Evolutionary conservation across 2,329 filamentous ascomycete genomes (phyloP), one percentile per base, ranked within the genome.

Genomic region (Myriosclerotinia scirpicola): DNA sequence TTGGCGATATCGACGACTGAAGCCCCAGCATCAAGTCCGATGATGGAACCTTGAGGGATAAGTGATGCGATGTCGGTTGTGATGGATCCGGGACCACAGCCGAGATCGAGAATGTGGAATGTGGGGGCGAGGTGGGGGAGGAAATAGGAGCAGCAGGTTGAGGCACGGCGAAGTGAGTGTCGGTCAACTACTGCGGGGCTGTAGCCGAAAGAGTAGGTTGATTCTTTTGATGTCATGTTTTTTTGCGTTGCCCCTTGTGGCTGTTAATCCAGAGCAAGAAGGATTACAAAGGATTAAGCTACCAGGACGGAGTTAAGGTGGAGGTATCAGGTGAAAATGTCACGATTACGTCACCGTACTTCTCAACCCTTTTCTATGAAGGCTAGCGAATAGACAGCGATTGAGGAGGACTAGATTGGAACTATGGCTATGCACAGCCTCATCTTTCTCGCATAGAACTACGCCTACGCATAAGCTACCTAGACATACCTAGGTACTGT

Each of bases 1-100:
- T 42, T 52, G 14, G 58, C 65, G 0, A 48, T 34, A 3, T 48
- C 34, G 9, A 66, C 11, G 1, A 64, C 65, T 5, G 56, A 14
- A 1, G n/a, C 8, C 17, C 58, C 59, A 3, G 30, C 38, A 52
- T 66, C 65, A 3, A 66, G 30, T 40, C 65, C 65, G 9, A 55
- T 55, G 15, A 66, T 55, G 15, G 56, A 56, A 5, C 58, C 58
- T 5, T 50, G n/a, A 6, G 58, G 58, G 7, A 66, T 11, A 2
- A 66, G 65, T 17, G 58, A 26, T 7, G 58, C 65, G 26, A 63
- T 12, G 4, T 66, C 58, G 1, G 42, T 54, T 30, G 65, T 63
- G 11, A 64, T 55, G 12, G 52, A 63, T 14, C 65, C 65, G 20
- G 58, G 65, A 8, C 65, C 65, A 54, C 65, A 66, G 12, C 65